These are phyloP conservation scores for Rhodocollybia butyracea DNA, from an alignment of 768 basidiomycete species.

Conservation along the genomic window DNA sequence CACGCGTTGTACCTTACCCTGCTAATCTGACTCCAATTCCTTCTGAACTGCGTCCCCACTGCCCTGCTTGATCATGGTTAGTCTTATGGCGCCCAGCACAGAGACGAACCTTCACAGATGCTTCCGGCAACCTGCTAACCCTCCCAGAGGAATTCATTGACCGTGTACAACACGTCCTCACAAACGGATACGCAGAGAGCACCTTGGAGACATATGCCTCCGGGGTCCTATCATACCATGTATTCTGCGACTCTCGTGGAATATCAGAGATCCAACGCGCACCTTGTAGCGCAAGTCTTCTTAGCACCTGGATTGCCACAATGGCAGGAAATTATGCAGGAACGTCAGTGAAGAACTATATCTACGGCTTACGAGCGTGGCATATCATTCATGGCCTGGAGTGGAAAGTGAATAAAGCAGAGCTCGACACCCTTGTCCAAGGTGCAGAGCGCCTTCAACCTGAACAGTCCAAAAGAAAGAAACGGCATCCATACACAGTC, in stretches of 20 bases:
- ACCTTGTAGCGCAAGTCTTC: slow-evolving; percentile 20
- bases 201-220: too few relatives aligned
- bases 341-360: slow-evolving; percentile 32
- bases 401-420: slow-evolving; percentile 23
- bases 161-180: slow-evolving; percentile 21
- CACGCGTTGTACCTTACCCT: not conserved
- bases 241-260: too few relatives aligned
- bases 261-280: slow-evolving; percentile 28
- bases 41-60: slow-evolving; percentile 22
- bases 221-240: too few relatives aligned
- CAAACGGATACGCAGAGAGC: slow-evolving; percentile 23
- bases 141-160: slow-evolving; percentile 18
- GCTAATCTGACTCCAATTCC: slow-evolving; percentile 12
- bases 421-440: slow-evolving; percentile 25
- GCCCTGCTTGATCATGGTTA: slow-evolving; percentile 22
- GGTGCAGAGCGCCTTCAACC: slow-evolving; percentile 30
- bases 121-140: not conserved
- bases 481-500: slow-evolving; percentile 27
- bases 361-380: slow-evolving; percentile 40
- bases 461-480: slow-evolving; percentile 20
- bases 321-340: slow-evolving; percentile 30
- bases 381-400: slow-evolving; percentile 37
- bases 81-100: slow-evolving; percentile 20
- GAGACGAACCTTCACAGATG: not conserved
- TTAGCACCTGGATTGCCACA: slow-evolving; percentile 26